Conservation (phyloP, 768 basidiomycete genomes). For the Tricholoma hemisulphureum region DNA sequence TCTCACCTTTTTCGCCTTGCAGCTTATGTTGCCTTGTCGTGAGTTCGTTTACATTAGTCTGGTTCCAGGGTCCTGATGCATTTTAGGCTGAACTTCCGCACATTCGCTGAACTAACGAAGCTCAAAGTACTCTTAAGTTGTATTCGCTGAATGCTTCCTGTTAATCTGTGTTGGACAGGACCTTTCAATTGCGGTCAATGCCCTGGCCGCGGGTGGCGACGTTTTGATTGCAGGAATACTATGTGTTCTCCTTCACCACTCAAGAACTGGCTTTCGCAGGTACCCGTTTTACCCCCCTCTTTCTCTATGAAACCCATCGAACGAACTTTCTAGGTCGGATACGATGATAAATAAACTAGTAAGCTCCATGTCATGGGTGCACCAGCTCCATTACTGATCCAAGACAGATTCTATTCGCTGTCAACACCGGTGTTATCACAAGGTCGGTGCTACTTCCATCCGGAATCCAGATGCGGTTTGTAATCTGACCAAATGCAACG, state of each 20-base stretch:
- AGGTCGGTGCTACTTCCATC: constrained; percentile 18
- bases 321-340: constrained; percentile 35
- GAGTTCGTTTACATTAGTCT: constrained; percentile 12
- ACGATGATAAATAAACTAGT: constrained; percentile 48
- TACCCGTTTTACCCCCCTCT: constrained; percentile 4
- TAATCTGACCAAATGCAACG: constrained; percentile 6
- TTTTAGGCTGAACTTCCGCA: constrained; percentile 33
- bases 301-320: not conserved
- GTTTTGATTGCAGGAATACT: constrained; percentile 43
- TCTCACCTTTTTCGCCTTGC: not conserved
- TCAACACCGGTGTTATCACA: constrained; percentile 42
- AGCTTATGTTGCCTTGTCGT: constrained; percentile 39
- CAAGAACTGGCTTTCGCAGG: constrained; percentile 50
- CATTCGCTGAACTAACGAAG: constrained; percentile 25
- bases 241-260: constrained; percentile 39
- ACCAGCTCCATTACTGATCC: not conserved
- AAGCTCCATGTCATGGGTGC: constrained; percentile 11
- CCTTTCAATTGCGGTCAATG: constrained; percentile 45
- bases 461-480: not conserved
- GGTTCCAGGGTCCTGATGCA: not conserved
- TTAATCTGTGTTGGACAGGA: constrained; percentile 17
- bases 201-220: constrained; percentile 44
- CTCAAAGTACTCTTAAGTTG: constrained; percentile 32
- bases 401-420: constrained; percentile 41
- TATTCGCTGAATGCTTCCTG: not conserved